phyloP scores from a whole-genome alignment of 345 rosid genomes.

The Reutealis trisperma region DNA sequence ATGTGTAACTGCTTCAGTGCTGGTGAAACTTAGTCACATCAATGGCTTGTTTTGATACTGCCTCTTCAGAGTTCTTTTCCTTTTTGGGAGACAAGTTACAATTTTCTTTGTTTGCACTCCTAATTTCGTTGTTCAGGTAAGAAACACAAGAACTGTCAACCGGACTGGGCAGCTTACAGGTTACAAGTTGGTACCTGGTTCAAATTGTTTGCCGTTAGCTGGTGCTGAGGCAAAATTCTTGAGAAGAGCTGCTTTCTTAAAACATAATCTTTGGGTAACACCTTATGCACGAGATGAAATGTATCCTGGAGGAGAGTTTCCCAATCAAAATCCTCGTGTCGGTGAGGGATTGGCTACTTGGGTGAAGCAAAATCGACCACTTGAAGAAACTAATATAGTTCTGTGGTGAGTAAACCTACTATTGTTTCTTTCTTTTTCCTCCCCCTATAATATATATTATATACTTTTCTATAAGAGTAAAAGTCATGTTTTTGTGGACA shows the following conservation, averaged over 20 bases:
- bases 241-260: constrained; percentile 87
- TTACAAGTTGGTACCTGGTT: constrained; percentile 81
- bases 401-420: constrained; percentile 58
- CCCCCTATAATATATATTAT: too few species aligned
- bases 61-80: not conserved
- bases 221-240: constrained; percentile 83
- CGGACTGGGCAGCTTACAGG: constrained; percentile 90
- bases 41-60: not conserved
- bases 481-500: too few species aligned
- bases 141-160: constrained; percentile 89
- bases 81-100: not conserved
- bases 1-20: not conserved
- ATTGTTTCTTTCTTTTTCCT: not conserved
- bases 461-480: too few species aligned
- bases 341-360: constrained; percentile 88
- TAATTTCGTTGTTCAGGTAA: constrained; percentile 44
- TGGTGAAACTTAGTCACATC: not conserved
- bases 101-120: not conserved
- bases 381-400: constrained; percentile 79
- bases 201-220: constrained; percentile 85
- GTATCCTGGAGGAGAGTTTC: constrained; percentile 94
- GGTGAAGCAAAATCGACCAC: constrained; percentile 77
- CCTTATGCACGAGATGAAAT: constrained; percentile 64
- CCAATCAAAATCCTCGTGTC: constrained; percentile 89
- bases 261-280: constrained; percentile 91